phyloP scores from a whole-genome alignment of 805 yeast species.

The Lipomyces anomalus region DNA sequence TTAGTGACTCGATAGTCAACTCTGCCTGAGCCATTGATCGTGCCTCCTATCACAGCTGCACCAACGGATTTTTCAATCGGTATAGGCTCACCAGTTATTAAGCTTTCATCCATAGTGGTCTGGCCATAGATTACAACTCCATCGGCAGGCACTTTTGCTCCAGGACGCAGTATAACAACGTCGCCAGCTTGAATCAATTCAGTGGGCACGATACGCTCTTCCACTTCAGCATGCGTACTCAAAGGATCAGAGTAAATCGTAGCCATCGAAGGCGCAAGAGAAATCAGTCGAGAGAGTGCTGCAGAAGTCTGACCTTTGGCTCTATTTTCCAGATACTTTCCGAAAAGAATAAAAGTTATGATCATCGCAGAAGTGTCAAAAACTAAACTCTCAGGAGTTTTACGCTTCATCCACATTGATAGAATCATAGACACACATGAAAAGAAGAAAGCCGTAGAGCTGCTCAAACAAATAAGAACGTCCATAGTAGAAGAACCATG shows the following conservation, averaged over 20 bases:
- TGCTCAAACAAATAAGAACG: conserved; percentile 76
- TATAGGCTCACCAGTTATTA: conserved; percentile 84
- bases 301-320: conserved; percentile 93
- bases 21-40: conserved; percentile 74
- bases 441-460: conserved; percentile 68
- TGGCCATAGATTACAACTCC: conserved; percentile 73
- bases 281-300: conserved; percentile 73
- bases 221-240: conserved; percentile 25
- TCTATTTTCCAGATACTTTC: conserved; percentile 83
- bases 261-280: conserved; percentile 75
- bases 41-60: conserved; percentile 76
- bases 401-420: conserved; percentile 27
- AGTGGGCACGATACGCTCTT: conserved; percentile 52
- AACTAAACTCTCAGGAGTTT: conserved; percentile 52
- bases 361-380: conserved; percentile 89
- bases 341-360: conserved; percentile 74
- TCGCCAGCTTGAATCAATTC: conserved; percentile 77
- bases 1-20: conserved; percentile 61
- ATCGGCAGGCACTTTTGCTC: conserved; percentile 87
- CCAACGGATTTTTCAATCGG: conserved; percentile 63
- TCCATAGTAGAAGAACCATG: conserved; percentile 88
- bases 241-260: conserved; percentile 44
- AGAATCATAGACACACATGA: conserved; percentile 59
- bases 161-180: conserved; percentile 72
- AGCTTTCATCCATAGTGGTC: conserved; percentile 81